These are phyloP conservation scores for Rhizophagus clarus DNA, from an alignment of 192 early-diverging fungal genomes.

Conservation along the genomic window DNA sequence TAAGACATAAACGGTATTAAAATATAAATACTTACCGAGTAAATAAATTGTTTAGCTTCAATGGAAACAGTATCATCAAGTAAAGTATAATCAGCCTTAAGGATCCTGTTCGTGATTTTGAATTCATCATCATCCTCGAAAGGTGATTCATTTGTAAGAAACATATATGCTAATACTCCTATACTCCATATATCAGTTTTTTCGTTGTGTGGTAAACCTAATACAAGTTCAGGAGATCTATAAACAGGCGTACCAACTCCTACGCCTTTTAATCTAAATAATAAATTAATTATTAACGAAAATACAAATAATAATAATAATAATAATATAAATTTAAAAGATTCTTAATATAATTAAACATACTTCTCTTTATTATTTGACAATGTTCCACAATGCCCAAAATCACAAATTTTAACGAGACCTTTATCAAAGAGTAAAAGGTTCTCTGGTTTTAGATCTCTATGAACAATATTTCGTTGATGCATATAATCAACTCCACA, in stretches of 20 bases:
- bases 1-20: neutral
- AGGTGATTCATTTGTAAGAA: constrained; percentile 77
- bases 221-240: constrained; percentile 81
- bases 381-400: constrained; percentile 79
- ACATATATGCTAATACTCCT: constrained; percentile 87
- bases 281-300: constrained; percentile 47
- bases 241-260: constrained; percentile 89
- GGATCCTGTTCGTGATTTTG: neutral
- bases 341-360: neutral
- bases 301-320: too few species aligned
- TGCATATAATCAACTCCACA: constrained; percentile 86
- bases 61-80: neutral
- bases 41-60: neutral
- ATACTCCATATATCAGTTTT: constrained; percentile 96
- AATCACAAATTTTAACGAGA: constrained; percentile 81
- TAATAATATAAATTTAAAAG: too few species aligned
- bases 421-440: constrained; percentile 64
- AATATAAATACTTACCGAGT: neutral
- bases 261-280: constrained; percentile 40
- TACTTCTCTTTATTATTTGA: constrained; percentile 63
- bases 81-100: neutral
- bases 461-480: constrained; percentile 80
- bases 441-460: constrained; percentile 86
- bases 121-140: constrained; percentile 52
- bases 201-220: constrained; percentile 84